Percentiles rank a stretch among this genome's conserved stretches.
Conservation (phyloP, 176 grass and related monocot genomes). For the Saccharum officinarum region DNA sequence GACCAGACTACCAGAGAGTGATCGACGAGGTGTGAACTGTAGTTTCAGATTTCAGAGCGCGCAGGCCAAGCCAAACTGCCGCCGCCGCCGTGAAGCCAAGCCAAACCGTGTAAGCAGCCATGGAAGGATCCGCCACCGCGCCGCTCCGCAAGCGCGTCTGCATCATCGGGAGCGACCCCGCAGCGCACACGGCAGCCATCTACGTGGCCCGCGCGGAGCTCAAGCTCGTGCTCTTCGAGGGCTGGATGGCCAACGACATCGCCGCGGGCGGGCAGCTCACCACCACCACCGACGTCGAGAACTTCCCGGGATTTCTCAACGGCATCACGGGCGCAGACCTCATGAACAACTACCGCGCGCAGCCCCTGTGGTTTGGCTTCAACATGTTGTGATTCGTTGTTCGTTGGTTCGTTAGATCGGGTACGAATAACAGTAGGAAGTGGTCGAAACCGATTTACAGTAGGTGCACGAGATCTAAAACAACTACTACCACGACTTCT, state of each 20-base stretch:
- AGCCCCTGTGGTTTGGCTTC: constrained; percentile 67
- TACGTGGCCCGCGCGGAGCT: constrained; percentile 89
- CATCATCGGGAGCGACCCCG: constrained; percentile 89
- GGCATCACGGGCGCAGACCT: constrained; percentile 84
- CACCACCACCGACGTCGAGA: constrained; percentile 97
- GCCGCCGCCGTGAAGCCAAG: neutral
- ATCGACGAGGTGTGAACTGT: neutral
- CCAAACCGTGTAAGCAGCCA: constrained; percentile 23
- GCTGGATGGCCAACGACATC: constrained; percentile 91
- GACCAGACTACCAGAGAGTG: too few species aligned
- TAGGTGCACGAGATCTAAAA: too few species aligned
- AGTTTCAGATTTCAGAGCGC: constrained; percentile 22
- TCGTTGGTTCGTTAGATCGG: too few species aligned
- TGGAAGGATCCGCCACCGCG: constrained; percentile 54
- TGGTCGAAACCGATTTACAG: too few species aligned
- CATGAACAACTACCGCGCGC: constrained; percentile 70
- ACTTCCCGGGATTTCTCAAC: constrained; percentile 81
- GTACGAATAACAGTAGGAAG: too few species aligned
- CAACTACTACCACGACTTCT: too few species aligned
- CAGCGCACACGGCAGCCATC: constrained; percentile 91
- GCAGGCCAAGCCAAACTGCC: neutral
- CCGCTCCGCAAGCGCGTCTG: constrained; percentile 63
- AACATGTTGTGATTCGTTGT: too few species aligned
- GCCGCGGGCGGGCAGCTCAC: constrained; percentile 75
- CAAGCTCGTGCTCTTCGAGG: constrained; percentile 87